These are phyloP conservation scores for Dothistroma septosporum DNA, from an alignment of 2,329 filamentous ascomycete species.

Conservation along the genomic window DNA sequence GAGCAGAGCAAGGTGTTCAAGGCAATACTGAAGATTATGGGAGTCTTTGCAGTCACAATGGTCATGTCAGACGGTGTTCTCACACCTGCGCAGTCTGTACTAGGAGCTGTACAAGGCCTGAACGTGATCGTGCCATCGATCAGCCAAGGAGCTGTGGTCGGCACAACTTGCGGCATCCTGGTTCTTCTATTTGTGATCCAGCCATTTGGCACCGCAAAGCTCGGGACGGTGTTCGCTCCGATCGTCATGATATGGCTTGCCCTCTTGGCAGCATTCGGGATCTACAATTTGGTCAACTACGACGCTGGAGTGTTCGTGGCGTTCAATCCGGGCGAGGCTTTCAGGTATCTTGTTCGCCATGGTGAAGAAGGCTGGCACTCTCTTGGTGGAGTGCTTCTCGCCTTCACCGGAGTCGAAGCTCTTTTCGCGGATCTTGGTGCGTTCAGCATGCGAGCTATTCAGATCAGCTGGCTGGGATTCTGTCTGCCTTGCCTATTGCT, in stretches of 20 bases:
- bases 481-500: conserved; percentile 64
- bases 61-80: conserved; percentile 64
- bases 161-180: conserved; percentile 61
- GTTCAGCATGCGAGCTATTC: conserved; percentile 61
- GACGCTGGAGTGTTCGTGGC: conserved; percentile 51
- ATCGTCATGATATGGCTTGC: conserved; percentile 63
- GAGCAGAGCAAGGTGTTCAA: conserved; percentile 55
- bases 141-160: conserved; percentile 55
- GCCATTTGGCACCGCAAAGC: conserved; percentile 59
- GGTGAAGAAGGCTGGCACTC: conserved; percentile 59
- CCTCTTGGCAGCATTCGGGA: conserved; percentile 60
- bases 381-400: conserved; percentile 64
- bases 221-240: conserved; percentile 60
- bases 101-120: conserved; percentile 61
- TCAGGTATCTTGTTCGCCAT: conserved; percentile 58
- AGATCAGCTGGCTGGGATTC: conserved; percentile 65
- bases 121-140: conserved; percentile 57
- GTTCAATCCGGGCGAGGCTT: conserved; percentile 55
- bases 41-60: conserved; percentile 63
- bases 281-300: conserved; percentile 53
- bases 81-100: conserved; percentile 65
- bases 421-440: conserved; percentile 75
- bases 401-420: conserved; percentile 75
- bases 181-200: conserved; percentile 61
- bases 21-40: conserved; percentile 56